Evolutionary conservation across 345 rosid species (phyloP), one percentile per base, ranked within the genome.

Genomic region (Trapa bicornis): DNA sequence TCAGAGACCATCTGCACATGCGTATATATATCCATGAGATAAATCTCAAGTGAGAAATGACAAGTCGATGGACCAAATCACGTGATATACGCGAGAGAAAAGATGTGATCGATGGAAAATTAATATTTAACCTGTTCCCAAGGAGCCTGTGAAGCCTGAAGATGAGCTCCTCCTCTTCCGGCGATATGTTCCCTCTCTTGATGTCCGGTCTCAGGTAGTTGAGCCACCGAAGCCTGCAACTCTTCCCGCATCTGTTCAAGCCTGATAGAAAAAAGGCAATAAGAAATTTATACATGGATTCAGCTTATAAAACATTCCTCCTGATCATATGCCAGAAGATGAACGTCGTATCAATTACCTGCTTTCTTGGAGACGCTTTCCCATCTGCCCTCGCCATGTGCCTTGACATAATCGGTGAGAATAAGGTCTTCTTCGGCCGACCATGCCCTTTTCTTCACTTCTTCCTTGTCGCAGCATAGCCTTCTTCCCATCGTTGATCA

Each of bases 1-100:
- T 83, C 66, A 83, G 68, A 12, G 84, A 74, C 86, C 86, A 87
- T 74, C 92, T 86, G 60, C 60, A 54, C 29, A 22, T 22, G 0
- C 0, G 29, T 22, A 22, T 22, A 22, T 22, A 22, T 22, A 22
- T 54, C 60, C 33, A 8, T 22, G 12, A 33, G 0, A 38, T 3
- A 58, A 16, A 32, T 54, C 5, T 50, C 54, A 14, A 50, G 54
- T 22, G 8, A 54, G 60, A 54, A n/a, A 35, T 38, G 11, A 3
- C 29, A 35, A 22, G 29, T 22, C 29, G 29, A 22, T 22, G 29
- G 29, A 22, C 29, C 29, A 22, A 22, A 22, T 22, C 29, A 22
- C 29, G 29, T 22, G 29, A 22, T 22, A 22, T 22, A 22, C 29
- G 29, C 29, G 60, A 54, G 60, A 4, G 60, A 54, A 54, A 54